Base-by-base conservation (phyloP, 1,284 basidiomycete genomes). In the Naganishia liquefaciens region DNA sequence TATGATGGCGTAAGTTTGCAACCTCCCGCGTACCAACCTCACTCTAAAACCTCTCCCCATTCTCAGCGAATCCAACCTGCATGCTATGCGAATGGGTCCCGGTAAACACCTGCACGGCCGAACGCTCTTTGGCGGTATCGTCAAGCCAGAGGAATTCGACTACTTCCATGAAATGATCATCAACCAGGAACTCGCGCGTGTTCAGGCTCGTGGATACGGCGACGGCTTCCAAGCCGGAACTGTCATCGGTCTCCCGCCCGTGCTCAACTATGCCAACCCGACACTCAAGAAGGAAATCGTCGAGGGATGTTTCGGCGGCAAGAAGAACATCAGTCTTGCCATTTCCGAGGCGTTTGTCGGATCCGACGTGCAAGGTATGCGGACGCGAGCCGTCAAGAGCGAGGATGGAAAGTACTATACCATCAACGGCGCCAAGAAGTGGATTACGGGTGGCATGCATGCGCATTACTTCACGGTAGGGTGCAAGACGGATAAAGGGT, bases 331-430 rank as follows among this genome's bases (percentile, higher is more conserved):
- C 72, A 80, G 87, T 70, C 82, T 98, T 60, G 93, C 93, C 37
- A 89, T 97, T 68, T 85, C 86, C n/a, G 89, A 91, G 77, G 92
- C 94, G 0, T 91, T 90, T 71, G 94, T 93, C 3, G 93, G 93
- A 5, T 91, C 89, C 68, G 93, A 95, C 74, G 91, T 97, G 27
- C 84, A 87, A 74, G 88, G 89, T 27, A 78, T 93, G 58, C 84
- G 87, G 75, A 93, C 90, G 10, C 89, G 86, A 4, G 94, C 94
- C 10, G 85, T 82, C 53, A 89, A 93, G 77, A 87, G 84, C 42
- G 85, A 88, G 66, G 92, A 94, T 73, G 92, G 91, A 42, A 79
- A 89, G 70, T 76, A 76, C 69, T 83, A 81, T 88, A 87, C 90
- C 63, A 86, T 94, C 69, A 91, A 91, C 70, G 92, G 91, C 9